Evolutionary conservation across 2,329 filamentous ascomycete genomes (phyloP), one percentile per base, ranked within the genome.

Genomic region (Aspergillus carbonarius): DNA sequence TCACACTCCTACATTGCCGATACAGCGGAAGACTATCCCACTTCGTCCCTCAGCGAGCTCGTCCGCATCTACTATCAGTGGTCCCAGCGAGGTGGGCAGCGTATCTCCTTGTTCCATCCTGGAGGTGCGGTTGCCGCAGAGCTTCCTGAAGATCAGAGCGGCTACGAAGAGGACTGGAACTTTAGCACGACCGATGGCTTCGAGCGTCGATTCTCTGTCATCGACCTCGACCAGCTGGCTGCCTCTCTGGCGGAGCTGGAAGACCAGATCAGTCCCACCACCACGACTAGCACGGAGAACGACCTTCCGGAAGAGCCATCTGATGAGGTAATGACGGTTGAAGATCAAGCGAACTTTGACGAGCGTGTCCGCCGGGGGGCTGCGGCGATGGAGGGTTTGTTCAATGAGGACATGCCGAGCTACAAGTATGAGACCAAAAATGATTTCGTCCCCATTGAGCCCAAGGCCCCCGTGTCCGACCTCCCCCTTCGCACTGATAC

Each of bases 181-280:
- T 88, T 88, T 68, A 87, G 84, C 64, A 86, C 84, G 5, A 86
- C 84, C 2, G 83, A 84, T 62, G 81, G 83, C 13, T 87, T 87
- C 63, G 83, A 87, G 61, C 75, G 78, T 57, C 69, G 79, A 34
- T 79, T 81, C 50, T 81, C 80, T 2, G 74, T 80, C 42, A 75
- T 81, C 48, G 73, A 78, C 60, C 62, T 79, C 8, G 74, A 80
- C 61, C 73, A 80, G 58, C 71, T 82, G 37, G 72, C 74, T 13
- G 79, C 81, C 52, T 80, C 79, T 1, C 72, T 82, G 50, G 75
- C 77, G 15, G 73, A 76, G 46, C 66, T 78, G 54, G 74, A 80
- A 68, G 66, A 77, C 67, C 70, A 78, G 53, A 61, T 72, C 66
- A 71, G 75, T 62, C 66, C 77, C 13, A 65, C 60, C n/a, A 65